Conservation (phyloP, 2,329 filamentous ascomycete genomes). For the Epichloe uncinata region DNA sequence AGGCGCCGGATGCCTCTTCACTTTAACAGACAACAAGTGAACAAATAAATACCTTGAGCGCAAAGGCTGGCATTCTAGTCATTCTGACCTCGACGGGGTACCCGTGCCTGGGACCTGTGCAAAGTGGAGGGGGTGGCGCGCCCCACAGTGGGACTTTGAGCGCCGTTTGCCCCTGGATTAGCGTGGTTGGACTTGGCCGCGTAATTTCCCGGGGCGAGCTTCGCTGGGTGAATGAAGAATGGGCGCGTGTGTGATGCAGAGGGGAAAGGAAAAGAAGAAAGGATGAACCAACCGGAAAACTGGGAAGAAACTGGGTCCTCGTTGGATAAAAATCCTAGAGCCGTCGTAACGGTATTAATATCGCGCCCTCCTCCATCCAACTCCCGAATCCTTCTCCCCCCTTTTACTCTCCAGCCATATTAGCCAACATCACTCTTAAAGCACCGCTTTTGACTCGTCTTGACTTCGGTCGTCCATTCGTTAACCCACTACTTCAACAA, state of each 20-base stretch:
- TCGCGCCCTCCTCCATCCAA: slow-evolving; percentile 22
- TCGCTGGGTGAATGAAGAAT: too few species aligned
- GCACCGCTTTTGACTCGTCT: slow-evolving; percentile 27
- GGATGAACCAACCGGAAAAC: background rate
- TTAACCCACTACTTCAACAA: too few species aligned
- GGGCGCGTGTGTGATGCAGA: background rate
- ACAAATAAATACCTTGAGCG: too few species aligned
- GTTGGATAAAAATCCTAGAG: too few species aligned
- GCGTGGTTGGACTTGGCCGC: slow-evolving; percentile 2
- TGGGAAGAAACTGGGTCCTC: background rate
- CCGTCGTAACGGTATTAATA: slow-evolving; percentile 30
- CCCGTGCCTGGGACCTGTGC: too few species aligned
- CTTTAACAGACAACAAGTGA: too few species aligned
- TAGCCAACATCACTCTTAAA: slow-evolving; percentile 25
- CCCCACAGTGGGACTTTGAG: too few species aligned
- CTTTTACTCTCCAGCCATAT: slow-evolving; percentile 27
- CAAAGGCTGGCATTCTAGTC: too few species aligned
- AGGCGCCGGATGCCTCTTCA: too few species aligned
- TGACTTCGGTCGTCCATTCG: too few species aligned
- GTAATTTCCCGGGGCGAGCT: background rate
- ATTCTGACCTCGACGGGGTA: too few species aligned
- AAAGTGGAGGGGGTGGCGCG: too few species aligned
- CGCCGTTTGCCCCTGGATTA: slow-evolving; percentile 9
- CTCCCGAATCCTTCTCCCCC: slow-evolving; percentile 10
- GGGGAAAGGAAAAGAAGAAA: background rate